Percentiles rank a stretch among this genome's conserved stretches.
phyloP scores from a whole-genome alignment of 2,329 filamentous ascomycete genomes.

The Dothiorella sarmentorum region DNA sequence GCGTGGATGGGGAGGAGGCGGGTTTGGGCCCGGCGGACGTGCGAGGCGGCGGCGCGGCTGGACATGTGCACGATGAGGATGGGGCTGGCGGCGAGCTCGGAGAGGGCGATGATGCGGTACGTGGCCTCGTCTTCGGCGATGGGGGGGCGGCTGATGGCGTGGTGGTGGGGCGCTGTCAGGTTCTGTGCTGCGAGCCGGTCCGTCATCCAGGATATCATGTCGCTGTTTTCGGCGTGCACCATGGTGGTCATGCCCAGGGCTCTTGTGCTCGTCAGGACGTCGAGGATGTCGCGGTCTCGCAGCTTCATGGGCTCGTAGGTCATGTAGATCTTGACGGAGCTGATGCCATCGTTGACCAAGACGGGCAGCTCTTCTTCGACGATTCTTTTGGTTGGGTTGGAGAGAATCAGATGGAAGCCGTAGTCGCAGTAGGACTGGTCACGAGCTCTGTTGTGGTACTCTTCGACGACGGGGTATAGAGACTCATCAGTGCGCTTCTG shows the following conservation, averaged over 20 bases:
- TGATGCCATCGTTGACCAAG: constrained; percentile 44
- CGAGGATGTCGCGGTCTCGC: constrained; percentile 43
- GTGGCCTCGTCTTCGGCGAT: constrained; percentile 40
- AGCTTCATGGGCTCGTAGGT: constrained; percentile 50
- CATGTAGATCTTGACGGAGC: constrained; percentile 53
- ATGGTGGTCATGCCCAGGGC: constrained; percentile 47
- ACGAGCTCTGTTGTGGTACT: constrained; percentile 46
- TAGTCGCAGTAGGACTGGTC: constrained; percentile 55
- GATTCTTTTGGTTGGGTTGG: constrained; percentile 43
- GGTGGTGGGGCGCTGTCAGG: constrained; percentile 46
- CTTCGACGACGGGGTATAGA: constrained; percentile 45
- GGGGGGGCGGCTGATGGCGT: constrained; percentile 31
- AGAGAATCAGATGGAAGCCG: constrained; percentile 52
- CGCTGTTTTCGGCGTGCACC: constrained; percentile 49
- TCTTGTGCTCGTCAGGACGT: constrained; percentile 48
- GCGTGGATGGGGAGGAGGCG: constrained; percentile 35
- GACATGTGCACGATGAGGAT: constrained; percentile 55
- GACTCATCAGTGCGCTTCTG: constrained; percentile 48
- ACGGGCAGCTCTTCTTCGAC: constrained; percentile 42
- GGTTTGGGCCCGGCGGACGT: constrained; percentile 35
- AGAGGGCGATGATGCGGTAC: constrained; percentile 50
- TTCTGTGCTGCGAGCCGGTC: constrained; percentile 35
- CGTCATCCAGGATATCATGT: constrained; percentile 50
- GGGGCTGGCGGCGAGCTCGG: constrained; percentile 49
- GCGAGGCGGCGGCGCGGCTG: constrained; percentile 34